Evolutionary conservation across 306 rosid genomes (phyloP), one percentile per base, ranked within the genome.

Genomic region (Gleditsia sinensis): DNA sequence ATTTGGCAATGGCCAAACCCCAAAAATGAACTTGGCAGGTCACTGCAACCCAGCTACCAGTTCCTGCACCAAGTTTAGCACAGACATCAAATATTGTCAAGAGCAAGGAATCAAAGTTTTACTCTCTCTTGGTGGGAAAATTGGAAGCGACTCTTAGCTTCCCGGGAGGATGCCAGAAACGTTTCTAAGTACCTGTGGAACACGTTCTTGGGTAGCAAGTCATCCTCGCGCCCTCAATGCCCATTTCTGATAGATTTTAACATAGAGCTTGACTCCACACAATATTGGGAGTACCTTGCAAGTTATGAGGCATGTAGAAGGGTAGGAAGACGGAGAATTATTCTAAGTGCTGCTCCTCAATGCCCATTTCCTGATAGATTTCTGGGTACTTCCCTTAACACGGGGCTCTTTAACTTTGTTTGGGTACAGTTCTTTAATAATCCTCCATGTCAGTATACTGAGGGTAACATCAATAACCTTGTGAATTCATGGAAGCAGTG

Each of bases 311-410:
- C 10, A 0, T 80, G 81, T 65, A 53, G 67, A 45, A 72, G 62
- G 9, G 39, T 0, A 0, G 74, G 43, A 28, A 76, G 71, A 30
- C 43, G n/a, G 23, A 58, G 14, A 8, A 86, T 91, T 37, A 84
- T 83, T 85, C 77, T 91, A 32, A 55, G 83, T 46, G 97, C 86
- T 27, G 94, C 97, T 16, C 97, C 94, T n/a, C 97, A 91, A 23
- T 91, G 97, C 56, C 97, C 94, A 32, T 70, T 82, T 72, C 97
- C 97, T 9, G 97, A 89, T 75, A 73, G 23, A 0, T 83, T 74
- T 24, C 54, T 89, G 3, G 90, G 84, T 3, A 76, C 39, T 33
- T 87, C 95, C 3, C 88, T 87, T 9, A 7, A 78, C 33, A 89
- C 86, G 0, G 85, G 89, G 1, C 86, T 84, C 9, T 91, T 89